Conservation (phyloP, 768 basidiomycete genomes). For the Trametes elegans region DNA sequence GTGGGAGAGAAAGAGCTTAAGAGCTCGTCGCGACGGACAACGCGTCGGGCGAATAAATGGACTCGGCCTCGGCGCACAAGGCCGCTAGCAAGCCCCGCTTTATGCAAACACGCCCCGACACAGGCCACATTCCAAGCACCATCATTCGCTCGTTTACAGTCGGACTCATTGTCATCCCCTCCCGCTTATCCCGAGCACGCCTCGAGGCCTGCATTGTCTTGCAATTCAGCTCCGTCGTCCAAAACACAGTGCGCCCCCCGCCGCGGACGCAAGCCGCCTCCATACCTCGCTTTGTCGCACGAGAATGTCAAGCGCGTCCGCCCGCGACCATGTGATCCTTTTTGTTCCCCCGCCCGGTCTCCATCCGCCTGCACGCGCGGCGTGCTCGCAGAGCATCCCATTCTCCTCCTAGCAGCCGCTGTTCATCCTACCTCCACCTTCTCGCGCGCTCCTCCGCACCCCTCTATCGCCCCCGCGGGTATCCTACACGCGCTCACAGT, state of each 20-base stretch:
- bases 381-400: slow-evolving; percentile 23
- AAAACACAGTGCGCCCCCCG: neutral
- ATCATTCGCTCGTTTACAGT: no score
- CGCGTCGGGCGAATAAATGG: neutral
- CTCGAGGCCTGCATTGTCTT: slow-evolving; percentile 5
- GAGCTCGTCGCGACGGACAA: neutral
- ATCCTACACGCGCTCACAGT: no score
- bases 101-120: slow-evolving; percentile 1
- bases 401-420: slow-evolving; percentile 19
- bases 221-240: neutral
- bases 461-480: neutral
- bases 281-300: neutral
- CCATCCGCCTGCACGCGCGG: slow-evolving; percentile 11
- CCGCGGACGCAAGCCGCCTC: slow-evolving; percentile 1
- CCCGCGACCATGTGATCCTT: slow-evolving; percentile 11
- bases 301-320: neutral
- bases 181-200: no score
- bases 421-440: slow-evolving; percentile 4
- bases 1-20: neutral
- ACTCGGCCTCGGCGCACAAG: neutral
- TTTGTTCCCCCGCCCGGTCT: slow-evolving; percentile 4
- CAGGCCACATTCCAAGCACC: neutral
- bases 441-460: slow-evolving; percentile 7
- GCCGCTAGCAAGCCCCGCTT: neutral
- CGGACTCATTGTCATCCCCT: neutral